Conservation (phyloP, 306 rosid species). For the Vicia faba region DNA sequence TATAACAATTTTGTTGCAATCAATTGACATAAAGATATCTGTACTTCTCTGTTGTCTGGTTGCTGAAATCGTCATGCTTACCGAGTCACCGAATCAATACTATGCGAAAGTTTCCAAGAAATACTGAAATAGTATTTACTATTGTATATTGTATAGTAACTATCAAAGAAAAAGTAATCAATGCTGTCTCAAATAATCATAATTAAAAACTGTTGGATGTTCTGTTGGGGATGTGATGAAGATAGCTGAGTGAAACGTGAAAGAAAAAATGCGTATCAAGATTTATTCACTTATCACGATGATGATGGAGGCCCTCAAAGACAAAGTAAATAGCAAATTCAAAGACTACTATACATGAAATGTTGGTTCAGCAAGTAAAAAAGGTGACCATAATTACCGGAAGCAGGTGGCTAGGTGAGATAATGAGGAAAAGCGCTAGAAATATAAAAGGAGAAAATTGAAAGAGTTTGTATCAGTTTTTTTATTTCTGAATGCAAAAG, state of each 20-base stretch:
- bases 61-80: slow-evolving; percentile 19
- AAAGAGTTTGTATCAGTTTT: slow-evolving; percentile 6
- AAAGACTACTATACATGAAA: background rate
- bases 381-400: background rate
- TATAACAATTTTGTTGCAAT: slow-evolving; percentile 20
- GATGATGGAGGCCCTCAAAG: slow-evolving; percentile 16
- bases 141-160: slow-evolving; percentile 19
- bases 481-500: background rate
- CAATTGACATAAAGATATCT: slow-evolving; percentile 21
- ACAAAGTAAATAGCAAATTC: slow-evolving; percentile 13
- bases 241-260: background rate
- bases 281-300: background rate
- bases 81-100: slow-evolving; percentile 12
- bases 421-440: background rate
- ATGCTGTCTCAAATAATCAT: slow-evolving; percentile 5
- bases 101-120: slow-evolving; percentile 15
- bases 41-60: slow-evolving; percentile 28
- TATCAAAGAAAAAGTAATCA: slow-evolving; percentile 13
- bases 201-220: slow-evolving; percentile 3
- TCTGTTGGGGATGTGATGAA: slow-evolving; percentile 28
- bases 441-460: slow-evolving; percentile 12
- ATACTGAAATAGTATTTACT: slow-evolving; percentile 10
- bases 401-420: background rate
- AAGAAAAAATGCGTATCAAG: background rate
- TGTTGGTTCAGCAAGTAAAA: no score